Base-by-base conservation (phyloP, 1,284 basidiomycete genomes). In the Puccinia horiana region DNA sequence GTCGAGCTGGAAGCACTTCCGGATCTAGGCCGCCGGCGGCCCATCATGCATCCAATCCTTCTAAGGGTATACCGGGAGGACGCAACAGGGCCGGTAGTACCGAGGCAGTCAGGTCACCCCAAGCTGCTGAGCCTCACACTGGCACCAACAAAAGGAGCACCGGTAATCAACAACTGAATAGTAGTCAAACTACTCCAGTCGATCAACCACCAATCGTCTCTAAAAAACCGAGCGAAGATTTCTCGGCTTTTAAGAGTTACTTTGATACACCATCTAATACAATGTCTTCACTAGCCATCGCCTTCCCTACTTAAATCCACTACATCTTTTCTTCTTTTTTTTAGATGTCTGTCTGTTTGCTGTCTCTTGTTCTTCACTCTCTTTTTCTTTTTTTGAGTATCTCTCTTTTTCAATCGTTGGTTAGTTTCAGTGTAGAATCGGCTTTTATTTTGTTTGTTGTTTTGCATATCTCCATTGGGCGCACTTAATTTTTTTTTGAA, bases 211-310 rank as follows among this genome's bases (percentile, higher is more conserved):
- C 65, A 1, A n/a, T 56, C 23, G 65, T 72, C 23, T 72, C 67
- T 3, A 80, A 80, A 72, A 65, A 80, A 80, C 77, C 77, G 1
- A 70, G 65, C 54, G 77, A 80, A 72, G 77, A 80, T 54, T 80
- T 80, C 56, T 80, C 77, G 9, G 77, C 77, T 42, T 80, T 80
- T 35, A 54, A 72, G 67, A 80, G 77, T 40, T 80, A 80, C 56
- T 80, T 80, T 29, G 67, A 80, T 44, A 40, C 63, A 12, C 58
- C 58, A 4, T 35, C 58, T 18, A 61, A 61, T 35, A 29, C 65
- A 58, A 56, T 56, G 32, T 37, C 65, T 54, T 72, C 65, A 5
- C 47, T 65, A 2, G 67, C 54, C 9, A 56, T 80, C 14, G 77
- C 77, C 14, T 80, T 80, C 44, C 77, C 77, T 23, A 80, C 63